phyloP scores from a whole-genome alignment of 306 rosid genomes.

The Hippophae tibetana region DNA sequence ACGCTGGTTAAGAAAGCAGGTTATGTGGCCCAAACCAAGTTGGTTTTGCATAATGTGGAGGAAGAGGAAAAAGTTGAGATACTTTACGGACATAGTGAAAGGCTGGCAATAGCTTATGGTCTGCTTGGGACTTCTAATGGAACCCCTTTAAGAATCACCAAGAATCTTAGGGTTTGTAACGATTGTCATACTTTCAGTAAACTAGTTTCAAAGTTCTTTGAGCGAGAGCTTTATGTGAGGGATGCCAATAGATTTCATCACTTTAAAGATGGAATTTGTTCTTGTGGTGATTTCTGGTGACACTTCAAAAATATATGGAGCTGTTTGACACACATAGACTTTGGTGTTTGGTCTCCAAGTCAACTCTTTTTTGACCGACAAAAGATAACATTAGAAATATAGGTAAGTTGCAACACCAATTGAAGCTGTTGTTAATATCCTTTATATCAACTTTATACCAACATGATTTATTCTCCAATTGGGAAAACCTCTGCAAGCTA shows the following conservation, averaged over 20 bases:
- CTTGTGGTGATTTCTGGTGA: slow-evolving; percentile 79
- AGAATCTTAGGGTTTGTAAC: slow-evolving; percentile 59
- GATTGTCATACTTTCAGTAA: slow-evolving; percentile 66
- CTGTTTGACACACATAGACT: background rate
- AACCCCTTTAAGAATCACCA: slow-evolving; percentile 41
- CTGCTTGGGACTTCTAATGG: slow-evolving; percentile 38
- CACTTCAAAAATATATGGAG: background rate
- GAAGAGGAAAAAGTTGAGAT: slow-evolving; percentile 51
- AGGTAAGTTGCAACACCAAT: background rate
- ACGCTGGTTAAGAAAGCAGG: slow-evolving; percentile 38
- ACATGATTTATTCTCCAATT: background rate
- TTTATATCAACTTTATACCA: background rate
- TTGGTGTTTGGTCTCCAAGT: background rate
- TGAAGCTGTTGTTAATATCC: background rate
- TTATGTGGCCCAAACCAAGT: slow-evolving; percentile 50
- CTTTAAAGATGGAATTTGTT: slow-evolving; percentile 52
- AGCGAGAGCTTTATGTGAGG: slow-evolving; percentile 45
- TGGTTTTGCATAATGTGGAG: slow-evolving; percentile 55
- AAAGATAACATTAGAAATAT: background rate
- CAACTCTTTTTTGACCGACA: background rate
- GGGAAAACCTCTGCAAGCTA: background rate
- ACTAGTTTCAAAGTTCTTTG: slow-evolving; percentile 47
- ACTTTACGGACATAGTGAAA: slow-evolving; percentile 64
- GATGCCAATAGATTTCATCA: slow-evolving; percentile 75
- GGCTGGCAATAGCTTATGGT: slow-evolving; percentile 63